These are phyloP conservation scores for Colletotrichum magnum DNA, from an alignment of 2,329 filamentous ascomycete genomes.

Conservation along the genomic window DNA sequence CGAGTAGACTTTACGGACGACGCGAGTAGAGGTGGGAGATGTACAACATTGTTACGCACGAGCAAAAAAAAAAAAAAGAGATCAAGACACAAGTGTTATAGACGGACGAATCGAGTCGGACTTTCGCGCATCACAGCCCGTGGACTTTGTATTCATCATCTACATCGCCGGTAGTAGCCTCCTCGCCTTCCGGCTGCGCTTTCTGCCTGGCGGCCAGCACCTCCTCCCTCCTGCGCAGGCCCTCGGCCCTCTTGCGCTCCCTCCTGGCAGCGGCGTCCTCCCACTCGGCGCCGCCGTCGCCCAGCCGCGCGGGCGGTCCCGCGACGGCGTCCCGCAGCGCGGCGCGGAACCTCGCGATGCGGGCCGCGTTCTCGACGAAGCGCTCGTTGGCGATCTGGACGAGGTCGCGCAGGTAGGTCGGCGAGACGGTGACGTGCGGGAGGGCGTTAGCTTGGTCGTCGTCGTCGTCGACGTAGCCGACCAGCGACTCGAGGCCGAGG, in stretches of 20 bases:
- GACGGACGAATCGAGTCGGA: conserved; percentile 30
- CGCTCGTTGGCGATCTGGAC: conserved; percentile 80
- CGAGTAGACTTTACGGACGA: background rate
- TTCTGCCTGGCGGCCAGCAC: conserved; percentile 45
- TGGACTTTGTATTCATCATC: conserved; percentile 24
- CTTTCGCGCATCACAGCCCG: conserved; percentile 26
- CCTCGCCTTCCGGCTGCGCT: conserved; percentile 1
- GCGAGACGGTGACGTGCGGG: conserved; percentile 69
- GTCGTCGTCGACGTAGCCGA: conserved; percentile 68
- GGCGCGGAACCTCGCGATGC: conserved; percentile 75
- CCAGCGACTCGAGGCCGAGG: conserved; percentile 83
- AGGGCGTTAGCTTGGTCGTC: conserved; percentile 53
- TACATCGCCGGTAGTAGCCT: conserved; percentile 4
- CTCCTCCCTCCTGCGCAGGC: conserved; percentile 66
- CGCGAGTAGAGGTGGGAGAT: conserved; percentile 31
- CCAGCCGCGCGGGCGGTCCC: conserved; percentile 44
- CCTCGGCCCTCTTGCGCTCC: conserved; percentile 71
- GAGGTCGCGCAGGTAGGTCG: conserved; percentile 77
- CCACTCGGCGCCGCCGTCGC: conserved; percentile 59
- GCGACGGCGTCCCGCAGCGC: conserved; percentile 59
- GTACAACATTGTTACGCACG: conserved; percentile 51
- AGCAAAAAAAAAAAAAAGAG: conserved; percentile 23
- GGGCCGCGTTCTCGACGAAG: conserved; percentile 77
- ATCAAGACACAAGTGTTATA: conserved; percentile 30
- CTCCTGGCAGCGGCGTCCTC: conserved; percentile 67